Percentiles rank a stretch among this genome's conserved stretches.
These are phyloP conservation scores for Meyerozyma elateridarum DNA, from an alignment of 1,139 yeast genomes.

Conservation along the genomic window DNA sequence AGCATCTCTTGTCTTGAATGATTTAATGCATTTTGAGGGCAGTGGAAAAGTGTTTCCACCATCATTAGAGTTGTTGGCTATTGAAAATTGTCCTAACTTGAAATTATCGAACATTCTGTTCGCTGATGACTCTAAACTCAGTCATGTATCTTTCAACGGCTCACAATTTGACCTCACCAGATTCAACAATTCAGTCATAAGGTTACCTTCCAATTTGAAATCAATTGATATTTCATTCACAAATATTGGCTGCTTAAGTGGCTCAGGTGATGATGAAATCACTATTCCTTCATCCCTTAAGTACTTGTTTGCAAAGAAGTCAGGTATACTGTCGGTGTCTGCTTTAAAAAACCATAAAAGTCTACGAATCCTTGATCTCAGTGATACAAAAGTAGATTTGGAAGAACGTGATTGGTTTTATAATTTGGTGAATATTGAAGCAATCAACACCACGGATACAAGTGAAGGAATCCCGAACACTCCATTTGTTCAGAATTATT, in stretches of 20 bases:
- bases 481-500: no score
- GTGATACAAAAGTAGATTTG: not conserved
- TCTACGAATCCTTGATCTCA: not conserved
- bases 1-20: no score
- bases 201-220: not conserved
- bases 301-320: not conserved
- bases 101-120: not conserved
- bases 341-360: not conserved
- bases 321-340: not conserved
- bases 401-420: no score
- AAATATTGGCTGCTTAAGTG: no score
- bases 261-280: not conserved
- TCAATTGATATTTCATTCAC: not conserved
- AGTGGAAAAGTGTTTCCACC: not conserved
- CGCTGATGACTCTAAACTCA: not conserved
- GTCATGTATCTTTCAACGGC: not conserved
- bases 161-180: not conserved
- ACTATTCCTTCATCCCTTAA: not conserved
- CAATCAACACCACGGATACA: no score
- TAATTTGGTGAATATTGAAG: no score
- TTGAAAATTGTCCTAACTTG: not conserved
- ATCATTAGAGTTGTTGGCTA: not conserved
- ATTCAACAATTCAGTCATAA: not conserved
- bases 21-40: not conserved
- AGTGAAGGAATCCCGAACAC: no score